Conservation (phyloP, 2,329 filamentous ascomycete species). For the Pseudonectria foliicola region DNA sequence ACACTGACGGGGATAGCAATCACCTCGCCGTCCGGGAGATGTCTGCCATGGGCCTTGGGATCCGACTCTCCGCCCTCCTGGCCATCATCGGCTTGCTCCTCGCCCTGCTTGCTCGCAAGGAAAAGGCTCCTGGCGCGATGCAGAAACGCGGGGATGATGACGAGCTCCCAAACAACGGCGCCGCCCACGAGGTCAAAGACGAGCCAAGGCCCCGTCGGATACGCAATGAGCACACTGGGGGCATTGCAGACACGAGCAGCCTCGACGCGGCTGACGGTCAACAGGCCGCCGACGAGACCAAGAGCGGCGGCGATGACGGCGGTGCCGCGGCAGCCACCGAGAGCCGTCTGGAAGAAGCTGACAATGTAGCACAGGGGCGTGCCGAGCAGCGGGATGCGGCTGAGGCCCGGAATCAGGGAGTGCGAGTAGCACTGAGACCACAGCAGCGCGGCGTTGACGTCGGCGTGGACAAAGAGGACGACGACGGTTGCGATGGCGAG, state of each 20-base stretch:
- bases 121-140: constrained; percentile 33
- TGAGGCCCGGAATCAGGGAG: constrained; percentile 37
- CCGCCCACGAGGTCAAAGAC: constrained; percentile 43
- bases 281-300: constrained; percentile 37
- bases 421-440: constrained; percentile 47
- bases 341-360: constrained; percentile 41
- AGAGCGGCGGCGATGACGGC: constrained; percentile 37
- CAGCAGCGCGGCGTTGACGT: constrained; percentile 45
- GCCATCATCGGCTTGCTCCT: constrained; percentile 9
- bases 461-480: constrained; percentile 38
- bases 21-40: constrained; percentile 44
- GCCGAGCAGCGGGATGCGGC: constrained; percentile 38
- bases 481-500: constrained; percentile 36
- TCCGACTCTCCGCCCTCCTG: constrained; percentile 9
- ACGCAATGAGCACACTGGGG: constrained; percentile 28
- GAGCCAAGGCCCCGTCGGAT: constrained; percentile 37
- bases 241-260: constrained; percentile 37
- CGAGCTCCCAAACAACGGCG: constrained; percentile 44
- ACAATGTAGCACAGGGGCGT: constrained; percentile 42
- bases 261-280: constrained; percentile 44
- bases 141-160: constrained; percentile 44
- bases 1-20: constrained; percentile 48
- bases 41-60: constrained; percentile 23
- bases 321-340: constrained; percentile 32
- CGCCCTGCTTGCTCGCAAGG: constrained; percentile 8